phyloP scores from a whole-genome alignment of 768 basidiomycete genomes.

The Sutorius australiensis region DNA sequence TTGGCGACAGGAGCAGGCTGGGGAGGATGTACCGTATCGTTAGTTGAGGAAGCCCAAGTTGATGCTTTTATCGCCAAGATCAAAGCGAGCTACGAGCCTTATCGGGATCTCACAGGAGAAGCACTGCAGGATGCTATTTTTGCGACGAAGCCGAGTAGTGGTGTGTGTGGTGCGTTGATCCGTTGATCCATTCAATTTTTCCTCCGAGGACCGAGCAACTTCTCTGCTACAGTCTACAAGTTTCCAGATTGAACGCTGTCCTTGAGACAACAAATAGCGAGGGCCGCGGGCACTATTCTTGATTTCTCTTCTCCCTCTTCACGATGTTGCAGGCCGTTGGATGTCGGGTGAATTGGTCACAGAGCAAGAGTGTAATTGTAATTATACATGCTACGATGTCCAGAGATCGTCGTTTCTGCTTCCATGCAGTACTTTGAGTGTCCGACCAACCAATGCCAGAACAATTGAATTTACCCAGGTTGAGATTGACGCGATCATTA shows the following conservation, averaged over 20 bases:
- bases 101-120: conserved; percentile 54
- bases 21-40: conserved; percentile 87
- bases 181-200: background rate
- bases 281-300: background rate
- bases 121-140: conserved; percentile 67
- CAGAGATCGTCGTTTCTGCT: background rate
- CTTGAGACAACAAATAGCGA: background rate
- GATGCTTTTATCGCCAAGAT: conserved; percentile 61
- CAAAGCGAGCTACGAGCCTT: conserved; percentile 59
- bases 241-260: conserved; percentile 19
- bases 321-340: background rate
- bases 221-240: conserved; percentile 24
- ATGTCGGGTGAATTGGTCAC: background rate
- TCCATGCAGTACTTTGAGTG: background rate
- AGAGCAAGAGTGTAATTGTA: background rate
- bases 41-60: conserved; percentile 64
- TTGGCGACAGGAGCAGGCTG: conserved; percentile 68
- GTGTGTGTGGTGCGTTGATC: conserved; percentile 66
- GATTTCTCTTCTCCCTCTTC: background rate
- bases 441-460: background rate
- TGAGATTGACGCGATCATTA: background rate
- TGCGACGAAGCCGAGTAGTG: conserved; percentile 77
- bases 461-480: background rate
- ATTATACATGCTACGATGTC: background rate
- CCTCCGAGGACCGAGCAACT: background rate